Conservation (phyloP, 805 yeast genomes). For the Yarrowia hollandica region DNA sequence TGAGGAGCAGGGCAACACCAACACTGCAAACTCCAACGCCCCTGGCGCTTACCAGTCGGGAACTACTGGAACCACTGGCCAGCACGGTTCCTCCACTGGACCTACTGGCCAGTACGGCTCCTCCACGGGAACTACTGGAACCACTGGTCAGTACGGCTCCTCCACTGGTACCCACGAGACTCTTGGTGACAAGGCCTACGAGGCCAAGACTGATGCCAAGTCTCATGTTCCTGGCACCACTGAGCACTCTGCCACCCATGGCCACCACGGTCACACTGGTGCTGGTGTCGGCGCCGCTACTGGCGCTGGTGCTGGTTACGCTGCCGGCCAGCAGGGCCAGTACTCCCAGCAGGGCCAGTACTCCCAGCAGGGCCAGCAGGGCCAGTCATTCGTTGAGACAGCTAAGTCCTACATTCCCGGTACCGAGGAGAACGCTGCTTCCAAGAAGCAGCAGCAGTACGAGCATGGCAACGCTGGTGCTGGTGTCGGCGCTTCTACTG, state of each 20-base stretch:
- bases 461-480: background rate
- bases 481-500: background rate
- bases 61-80: conserved; percentile 25
- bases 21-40: conserved; percentile 5
- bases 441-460: conserved; percentile 17
- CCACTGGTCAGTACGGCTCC: conserved; percentile 14
- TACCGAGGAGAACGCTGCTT: background rate
- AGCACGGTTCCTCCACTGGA: background rate
- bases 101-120: conserved; percentile 1
- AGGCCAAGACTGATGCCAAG: conserved; percentile 1
- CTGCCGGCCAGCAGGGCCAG: background rate
- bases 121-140: background rate
- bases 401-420: conserved; percentile 28
- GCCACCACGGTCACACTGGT: background rate
- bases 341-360: conserved; percentile 1
- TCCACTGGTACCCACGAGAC: conserved; percentile 3
- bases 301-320: conserved; percentile 22
- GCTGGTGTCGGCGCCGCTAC: conserved; percentile 25
- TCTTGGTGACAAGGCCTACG: conserved; percentile 17
- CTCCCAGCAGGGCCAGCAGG: background rate
- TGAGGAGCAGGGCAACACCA: conserved; percentile 10
- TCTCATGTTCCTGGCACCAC: conserved; percentile 11
- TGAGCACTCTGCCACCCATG: conserved; percentile 10
- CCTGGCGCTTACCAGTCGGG: conserved; percentile 15
- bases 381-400: conserved; percentile 12